A percentile compares a stretch with the other conserved stretches of the same genome.
phyloP scores from a whole-genome alignment of 2,329 filamentous ascomycete species.

The Aspergillus aculeatinus region DNA sequence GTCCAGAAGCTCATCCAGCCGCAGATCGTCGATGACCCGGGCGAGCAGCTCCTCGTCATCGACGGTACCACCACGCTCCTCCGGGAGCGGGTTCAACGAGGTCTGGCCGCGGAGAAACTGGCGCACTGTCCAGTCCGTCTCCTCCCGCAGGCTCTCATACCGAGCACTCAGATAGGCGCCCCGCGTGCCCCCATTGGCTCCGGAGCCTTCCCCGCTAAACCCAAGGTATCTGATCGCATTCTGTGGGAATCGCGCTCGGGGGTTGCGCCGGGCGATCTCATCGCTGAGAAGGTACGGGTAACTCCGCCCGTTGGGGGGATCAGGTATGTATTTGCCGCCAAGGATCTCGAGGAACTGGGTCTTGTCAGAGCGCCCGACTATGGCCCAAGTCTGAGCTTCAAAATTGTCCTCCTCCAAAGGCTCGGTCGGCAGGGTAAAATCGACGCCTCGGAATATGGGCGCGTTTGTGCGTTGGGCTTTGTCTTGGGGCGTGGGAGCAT shows the following conservation, averaged over 20 bases:
- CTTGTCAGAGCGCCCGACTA: conserved; percentile 77
- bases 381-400: conserved; percentile 68
- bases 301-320: conserved; percentile 71
- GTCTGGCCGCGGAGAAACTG: conserved; percentile 83
- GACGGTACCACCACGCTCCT: conserved; percentile 50
- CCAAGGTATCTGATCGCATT: conserved; percentile 85
- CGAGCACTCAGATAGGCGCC: conserved; percentile 83
- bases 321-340: conserved; percentile 70
- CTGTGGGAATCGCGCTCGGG: conserved; percentile 56
- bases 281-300: conserved; percentile 74
- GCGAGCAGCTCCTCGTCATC: conserved; percentile 55
- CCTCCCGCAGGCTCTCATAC: conserved; percentile 84
- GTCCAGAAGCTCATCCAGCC: conserved; percentile 66
- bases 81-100: conserved; percentile 71
- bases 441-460: conserved; percentile 69
- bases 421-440: conserved; percentile 61
- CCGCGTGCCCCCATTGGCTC: conserved; percentile 48
- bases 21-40: conserved; percentile 67
- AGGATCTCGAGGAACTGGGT: conserved; percentile 80
- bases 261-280: conserved; percentile 54
- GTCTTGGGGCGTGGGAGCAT: conserved; percentile 59
- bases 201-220: conserved; percentile 71
- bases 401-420: background rate
- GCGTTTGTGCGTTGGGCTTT: conserved; percentile 59
- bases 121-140: conserved; percentile 78